phyloP scores from a whole-genome alignment of 2,329 filamentous ascomycete genomes.

The Cladosporium sp. region DNA sequence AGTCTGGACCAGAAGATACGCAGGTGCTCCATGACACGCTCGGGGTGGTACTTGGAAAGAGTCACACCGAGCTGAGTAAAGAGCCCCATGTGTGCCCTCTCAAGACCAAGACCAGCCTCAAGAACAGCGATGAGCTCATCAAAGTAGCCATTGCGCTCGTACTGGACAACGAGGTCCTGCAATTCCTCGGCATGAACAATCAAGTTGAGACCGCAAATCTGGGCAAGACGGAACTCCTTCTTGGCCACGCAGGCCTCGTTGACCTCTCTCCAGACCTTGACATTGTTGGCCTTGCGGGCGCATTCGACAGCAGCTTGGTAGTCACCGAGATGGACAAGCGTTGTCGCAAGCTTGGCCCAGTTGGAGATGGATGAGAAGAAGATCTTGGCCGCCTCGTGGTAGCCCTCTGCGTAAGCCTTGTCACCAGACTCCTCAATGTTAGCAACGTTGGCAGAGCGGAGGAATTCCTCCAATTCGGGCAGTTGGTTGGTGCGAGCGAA shows the following conservation, averaged over 20 bases:
- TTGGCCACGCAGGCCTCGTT: constrained; percentile 94
- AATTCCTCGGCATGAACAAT: constrained; percentile 97
- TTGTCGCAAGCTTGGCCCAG: constrained; percentile 98
- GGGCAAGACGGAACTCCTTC: constrained; percentile 97
- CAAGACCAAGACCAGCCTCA: constrained; percentile 87
- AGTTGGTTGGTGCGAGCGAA: constrained; percentile 91
- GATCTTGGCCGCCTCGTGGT: constrained; percentile 96
- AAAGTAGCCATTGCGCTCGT: constrained; percentile 96
- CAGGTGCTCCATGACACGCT: constrained; percentile 96
- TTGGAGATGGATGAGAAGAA: constrained; percentile 98
- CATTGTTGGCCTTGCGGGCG: constrained; percentile 96
- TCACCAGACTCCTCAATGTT: constrained; percentile 96
- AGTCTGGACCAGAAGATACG: constrained; percentile 97
- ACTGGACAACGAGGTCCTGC: constrained; percentile 89
- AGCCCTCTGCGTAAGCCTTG: constrained; percentile 93
- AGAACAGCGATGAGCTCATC: constrained; percentile 94
- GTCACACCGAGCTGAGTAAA: constrained; percentile 93
- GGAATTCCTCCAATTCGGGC: constrained; percentile 91
- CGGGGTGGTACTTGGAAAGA: constrained; percentile 90
- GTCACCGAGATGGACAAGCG: constrained; percentile 92
- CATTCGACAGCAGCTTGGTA: constrained; percentile 98
- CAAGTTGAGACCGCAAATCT: constrained; percentile 97
- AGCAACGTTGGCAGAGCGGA: constrained; percentile 88
- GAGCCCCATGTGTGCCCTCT: constrained; percentile 86
- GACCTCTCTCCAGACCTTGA: constrained; percentile 99